These are phyloP conservation scores for Trichoderma atroviride DNA, from an alignment of 2,329 filamentous ascomycete species.

Conservation along the genomic window DNA sequence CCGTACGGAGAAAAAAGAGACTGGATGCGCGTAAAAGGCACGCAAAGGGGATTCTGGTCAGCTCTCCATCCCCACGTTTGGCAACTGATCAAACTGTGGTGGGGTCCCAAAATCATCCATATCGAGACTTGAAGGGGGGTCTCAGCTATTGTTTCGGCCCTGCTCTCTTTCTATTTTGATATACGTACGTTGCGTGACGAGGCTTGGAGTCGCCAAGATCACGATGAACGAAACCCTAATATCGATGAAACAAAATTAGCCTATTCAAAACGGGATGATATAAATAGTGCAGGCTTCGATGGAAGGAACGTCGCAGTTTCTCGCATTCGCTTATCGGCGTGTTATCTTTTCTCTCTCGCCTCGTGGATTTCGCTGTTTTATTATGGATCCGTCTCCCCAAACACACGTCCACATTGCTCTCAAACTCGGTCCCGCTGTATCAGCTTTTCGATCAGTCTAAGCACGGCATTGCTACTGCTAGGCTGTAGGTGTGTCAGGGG, in stretches of 20 bases:
- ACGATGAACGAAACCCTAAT: background rate
- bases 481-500: background rate
- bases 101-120: background rate
- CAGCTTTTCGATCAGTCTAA: background rate
- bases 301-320: background rate
- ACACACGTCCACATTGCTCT: background rate
- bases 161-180: background rate
- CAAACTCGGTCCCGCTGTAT: background rate
- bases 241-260: background rate
- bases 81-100: background rate
- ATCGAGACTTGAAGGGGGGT: background rate
- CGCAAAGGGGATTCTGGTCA: background rate
- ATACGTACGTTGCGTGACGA: background rate
- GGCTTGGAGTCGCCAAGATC: background rate
- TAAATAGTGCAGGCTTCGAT: background rate
- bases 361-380: background rate
- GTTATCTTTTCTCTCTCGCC: background rate
- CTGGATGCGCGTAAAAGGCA: background rate
- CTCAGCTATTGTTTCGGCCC: background rate
- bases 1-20: background rate
- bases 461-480: background rate
- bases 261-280: background rate
- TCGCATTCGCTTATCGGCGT: background rate
- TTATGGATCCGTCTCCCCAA: background rate
- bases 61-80: background rate